Evolutionary conservation across 1,284 basidiomycete species (phyloP), one percentile per base, ranked within the genome.

Genomic region (Puccinia triticina): DNA sequence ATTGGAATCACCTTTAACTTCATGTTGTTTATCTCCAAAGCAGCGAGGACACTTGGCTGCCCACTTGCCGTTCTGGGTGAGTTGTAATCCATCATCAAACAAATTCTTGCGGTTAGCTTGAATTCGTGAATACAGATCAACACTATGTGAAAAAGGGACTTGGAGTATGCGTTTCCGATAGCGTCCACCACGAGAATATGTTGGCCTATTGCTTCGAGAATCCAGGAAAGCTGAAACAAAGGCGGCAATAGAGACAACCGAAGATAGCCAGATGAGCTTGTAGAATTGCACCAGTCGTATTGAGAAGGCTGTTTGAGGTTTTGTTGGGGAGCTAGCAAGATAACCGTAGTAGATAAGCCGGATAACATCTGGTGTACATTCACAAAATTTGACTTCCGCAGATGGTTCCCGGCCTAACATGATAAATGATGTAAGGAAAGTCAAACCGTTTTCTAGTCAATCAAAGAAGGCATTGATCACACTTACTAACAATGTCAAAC

Each of bases 231-330:
- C 7, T n/a, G 11, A 73, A 50, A 73, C 43, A 53, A 73, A 73
- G 18, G n/a, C n/a, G 1, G 71, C 50, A 21, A 8, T 73, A 16
- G 71, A 53, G 1, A 50, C 21, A 0, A 53, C 26, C 1, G 46
- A 18, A 2, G 43, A 21, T 23, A 40, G 34, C 73, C 73, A 75
- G 37, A 75, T 21, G 14, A 32, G 14, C n/a, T 59, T 26, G 40
- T 75, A 53, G 34, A 75, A 59, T 57, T 75, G 50, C 0, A 75
- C 4, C 14, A 75, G 53, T 23, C 5, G 73, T 0, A 75, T 59
- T 34, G 73, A 75, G 73, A 59, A 75, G 2, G 50, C 40, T n/a
- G 50, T 75, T 29, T 53, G 21, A 34, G 73, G 73, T n/a, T 37
- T 32, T 10, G 10, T 18, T 23, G 73, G 73, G 37, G 73, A 75